Conservation (phyloP, 2,329 filamentous ascomycete species). For the Trichoderma atrobrunneum region DNA sequence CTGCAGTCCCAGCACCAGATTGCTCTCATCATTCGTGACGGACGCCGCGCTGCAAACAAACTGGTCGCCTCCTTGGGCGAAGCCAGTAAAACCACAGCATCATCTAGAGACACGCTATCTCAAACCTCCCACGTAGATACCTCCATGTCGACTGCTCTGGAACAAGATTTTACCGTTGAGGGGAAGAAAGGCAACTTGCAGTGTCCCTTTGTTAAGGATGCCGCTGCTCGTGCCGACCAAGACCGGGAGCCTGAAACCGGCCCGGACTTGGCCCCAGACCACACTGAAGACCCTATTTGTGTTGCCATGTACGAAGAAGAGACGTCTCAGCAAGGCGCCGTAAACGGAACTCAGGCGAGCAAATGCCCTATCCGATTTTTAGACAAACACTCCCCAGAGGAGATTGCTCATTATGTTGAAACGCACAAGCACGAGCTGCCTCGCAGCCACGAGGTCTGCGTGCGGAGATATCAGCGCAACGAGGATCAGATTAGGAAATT, state of each 20-base stretch:
- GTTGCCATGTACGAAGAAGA: slow-evolving; percentile 62
- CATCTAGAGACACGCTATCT: slow-evolving; percentile 48
- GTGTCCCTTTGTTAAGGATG: slow-evolving; percentile 69
- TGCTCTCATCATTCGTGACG: slow-evolving; percentile 62
- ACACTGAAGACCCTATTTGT: slow-evolving; percentile 59
- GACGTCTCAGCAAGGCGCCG: slow-evolving; percentile 49
- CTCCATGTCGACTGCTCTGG: slow-evolving; percentile 64
- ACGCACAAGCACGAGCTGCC: slow-evolving; percentile 94
- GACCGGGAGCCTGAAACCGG: slow-evolving; percentile 28
- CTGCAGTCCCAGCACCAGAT: slow-evolving; percentile 50
- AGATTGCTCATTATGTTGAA: slow-evolving; percentile 90
- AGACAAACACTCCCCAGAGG: slow-evolving; percentile 88
- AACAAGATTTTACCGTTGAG: slow-evolving; percentile 86
- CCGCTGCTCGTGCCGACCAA: slow-evolving; percentile 25
- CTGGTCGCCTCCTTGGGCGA: slow-evolving; percentile 46
- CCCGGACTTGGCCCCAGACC: slow-evolving; percentile 45
- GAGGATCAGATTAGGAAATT: slow-evolving; percentile 81
- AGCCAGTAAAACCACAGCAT: slow-evolving; percentile 50
- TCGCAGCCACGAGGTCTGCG: slow-evolving; percentile 87
- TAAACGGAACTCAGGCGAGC: slow-evolving; percentile 49
- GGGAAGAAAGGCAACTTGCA: slow-evolving; percentile 75
- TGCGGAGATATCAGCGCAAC: slow-evolving; percentile 84
- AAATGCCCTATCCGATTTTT: slow-evolving; percentile 92
- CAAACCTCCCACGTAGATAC: slow-evolving; percentile 47
- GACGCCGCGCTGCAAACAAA: slow-evolving; percentile 56